phyloP scores from a whole-genome alignment of 495 filamentous ascomycete genomes.

The Hyaloscypha bicolor region DNA sequence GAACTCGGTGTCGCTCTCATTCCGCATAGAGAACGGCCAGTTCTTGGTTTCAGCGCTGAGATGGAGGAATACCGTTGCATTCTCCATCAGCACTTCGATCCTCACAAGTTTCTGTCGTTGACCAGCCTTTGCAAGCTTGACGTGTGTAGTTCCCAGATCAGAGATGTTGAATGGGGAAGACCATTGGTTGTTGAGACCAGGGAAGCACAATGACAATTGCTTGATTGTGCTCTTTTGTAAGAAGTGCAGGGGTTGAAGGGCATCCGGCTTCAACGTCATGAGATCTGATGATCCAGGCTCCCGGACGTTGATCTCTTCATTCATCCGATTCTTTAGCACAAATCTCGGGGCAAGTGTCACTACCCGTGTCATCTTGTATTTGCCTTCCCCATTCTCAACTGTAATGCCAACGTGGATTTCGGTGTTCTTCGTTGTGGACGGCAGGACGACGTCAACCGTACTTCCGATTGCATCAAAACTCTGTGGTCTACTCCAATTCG shows the following conservation, averaged over 20 bases:
- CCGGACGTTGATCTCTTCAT: slow-evolving; percentile 83
- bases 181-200: slow-evolving; percentile 96
- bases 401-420: slow-evolving; percentile 91
- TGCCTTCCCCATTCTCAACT: slow-evolving; percentile 88
- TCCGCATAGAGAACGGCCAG: slow-evolving; percentile 98
- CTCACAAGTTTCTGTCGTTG: slow-evolving; percentile 88
- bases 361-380: slow-evolving; percentile 95
- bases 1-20: slow-evolving; percentile 95
- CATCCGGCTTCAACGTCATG: slow-evolving; percentile 71
- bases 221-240: slow-evolving; percentile 77
- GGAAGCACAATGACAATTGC: slow-evolving; percentile 90
- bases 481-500: slow-evolving; percentile 93
- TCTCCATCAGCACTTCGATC: slow-evolving; percentile 87
- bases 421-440: slow-evolving; percentile 65
- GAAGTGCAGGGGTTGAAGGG: slow-evolving; percentile 83
- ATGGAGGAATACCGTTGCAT: slow-evolving; percentile 89
- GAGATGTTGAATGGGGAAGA: slow-evolving; percentile 97
- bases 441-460: slow-evolving; percentile 79
- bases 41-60: slow-evolving; percentile 86
- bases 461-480: slow-evolving; percentile 99
- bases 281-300: slow-evolving; percentile 85
- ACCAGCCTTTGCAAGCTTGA: slow-evolving; percentile 88
- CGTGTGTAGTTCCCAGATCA: slow-evolving; percentile 85
- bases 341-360: slow-evolving; percentile 93
- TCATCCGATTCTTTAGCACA: slow-evolving; percentile 89